Base-by-base conservation (phyloP, 352 stramenopile species). In the Phytophthora multivora region DNA sequence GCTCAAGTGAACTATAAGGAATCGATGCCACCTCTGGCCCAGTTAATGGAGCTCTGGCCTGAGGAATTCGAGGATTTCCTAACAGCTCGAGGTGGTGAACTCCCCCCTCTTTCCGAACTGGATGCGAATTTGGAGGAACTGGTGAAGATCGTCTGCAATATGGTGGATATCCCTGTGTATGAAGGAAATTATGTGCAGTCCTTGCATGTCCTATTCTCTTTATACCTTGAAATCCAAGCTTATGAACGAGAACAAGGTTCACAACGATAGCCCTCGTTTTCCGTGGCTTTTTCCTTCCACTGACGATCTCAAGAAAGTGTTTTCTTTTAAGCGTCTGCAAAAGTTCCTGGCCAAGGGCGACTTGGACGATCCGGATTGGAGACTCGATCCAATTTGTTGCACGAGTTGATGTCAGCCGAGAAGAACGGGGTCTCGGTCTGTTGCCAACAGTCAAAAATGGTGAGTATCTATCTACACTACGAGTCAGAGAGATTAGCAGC, bases 81-180 rank as follows among this genome's bases (percentile, higher is more conserved):
- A 13, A 8, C 61, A 5, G 15, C 58, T 2, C 57, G 86, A 1
- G 48, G 65, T 8, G 9, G 8, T 12, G 33, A 58, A 7, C 48
- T 74, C 26, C 51, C 69, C 13, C 23, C 43, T 8, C 26, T 91
- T 5, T 56, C 65, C 16, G 74, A 90, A 16, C 60, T 98, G 40
- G 89, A 98, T 42, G 61, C 98, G 50, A 82, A 59, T 28, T 63
- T 98, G 12, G 65, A 88, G 25, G 92, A 99, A 16, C 84, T 97
- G 55, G 68, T 82, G 19, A 66, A 80, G 31, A 69, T 98, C 19
- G 74, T 97, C 19, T 98, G 94, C 57, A 86, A 80, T 3, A 45
- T 98, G 16, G 62, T 98, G 30, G 96, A 98, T 62, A 97, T 99
- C 35, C 95, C 96, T 6, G 88, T 98, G 19, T 88, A 97, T 67